Evolutionary conservation across 306 rosid genomes (phyloP).

Genomic region (Malus domestica): ASM211411v1 NC_041803.1:49044501-49045000

Average conservation of each 20-base stretch:
- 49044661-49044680: neutral
- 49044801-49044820: slow-evolving; percentile 20
- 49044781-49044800: too few species aligned
- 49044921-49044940: neutral
- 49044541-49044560: too few species aligned
- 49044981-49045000: neutral
- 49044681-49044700: too few species aligned
- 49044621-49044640: too few species aligned
- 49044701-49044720: neutral
- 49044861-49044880: slow-evolving; percentile 20
- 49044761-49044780: neutral
- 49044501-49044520: too few species aligned
- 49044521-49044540: too few species aligned
- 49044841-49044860: slow-evolving; percentile 22
- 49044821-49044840: slow-evolving; percentile 19
- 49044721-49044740: neutral
- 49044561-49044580: too few species aligned
- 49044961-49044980: neutral
- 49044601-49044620: too few species aligned
- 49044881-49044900: neutral
- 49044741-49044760: neutral
- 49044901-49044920: too few species aligned
- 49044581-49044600: too few species aligned
- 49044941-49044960: neutral
- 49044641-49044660: too few species aligned